Conservation (phyloP, 2,329 filamentous ascomycete genomes). For the Blastomyces parvus region DNA sequence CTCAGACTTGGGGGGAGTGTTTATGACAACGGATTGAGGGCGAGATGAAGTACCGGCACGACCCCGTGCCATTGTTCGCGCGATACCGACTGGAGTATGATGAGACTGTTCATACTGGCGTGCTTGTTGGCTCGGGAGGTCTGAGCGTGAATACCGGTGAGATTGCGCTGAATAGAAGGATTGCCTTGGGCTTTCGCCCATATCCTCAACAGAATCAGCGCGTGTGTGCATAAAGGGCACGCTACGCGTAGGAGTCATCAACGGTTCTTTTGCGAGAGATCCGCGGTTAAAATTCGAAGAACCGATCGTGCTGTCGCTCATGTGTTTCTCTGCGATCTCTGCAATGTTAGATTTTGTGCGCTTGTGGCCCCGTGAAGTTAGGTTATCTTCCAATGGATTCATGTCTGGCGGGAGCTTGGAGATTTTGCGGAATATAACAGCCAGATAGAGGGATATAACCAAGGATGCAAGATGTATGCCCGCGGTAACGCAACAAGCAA, state of each 20-base stretch:
- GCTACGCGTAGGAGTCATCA: slow-evolving; percentile 38
- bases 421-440: slow-evolving; percentile 72
- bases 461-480: slow-evolving; percentile 63
- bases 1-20: slow-evolving; percentile 23
- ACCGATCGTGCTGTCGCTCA: slow-evolving; percentile 43
- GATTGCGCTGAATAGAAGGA: slow-evolving; percentile 42
- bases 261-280: slow-evolving; percentile 33
- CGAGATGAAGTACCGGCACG: slow-evolving; percentile 23
- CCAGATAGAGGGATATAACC: slow-evolving; percentile 62
- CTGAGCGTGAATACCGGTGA: slow-evolving; percentile 25
- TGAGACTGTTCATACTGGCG: slow-evolving; percentile 23
- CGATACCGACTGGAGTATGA: slow-evolving; percentile 24
- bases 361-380: slow-evolving; percentile 68
- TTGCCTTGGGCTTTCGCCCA: slow-evolving; percentile 41
- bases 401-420: slow-evolving; percentile 76
- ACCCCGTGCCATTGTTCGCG: slow-evolving; percentile 22
- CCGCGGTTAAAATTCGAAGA: slow-evolving; percentile 28
- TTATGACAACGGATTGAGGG: slow-evolving; percentile 25
- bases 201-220: slow-evolving; percentile 50
- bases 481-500: slow-evolving; percentile 54
- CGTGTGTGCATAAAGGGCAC: slow-evolving; percentile 78
- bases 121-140: slow-evolving; percentile 25
- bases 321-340: slow-evolving; percentile 53
- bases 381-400: slow-evolving; percentile 81
- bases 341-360: slow-evolving; percentile 56